These are phyloP conservation scores for Coelastrella sp. DNA, from an alignment of 139 green algal species.

Conservation along the genomic window DNA sequence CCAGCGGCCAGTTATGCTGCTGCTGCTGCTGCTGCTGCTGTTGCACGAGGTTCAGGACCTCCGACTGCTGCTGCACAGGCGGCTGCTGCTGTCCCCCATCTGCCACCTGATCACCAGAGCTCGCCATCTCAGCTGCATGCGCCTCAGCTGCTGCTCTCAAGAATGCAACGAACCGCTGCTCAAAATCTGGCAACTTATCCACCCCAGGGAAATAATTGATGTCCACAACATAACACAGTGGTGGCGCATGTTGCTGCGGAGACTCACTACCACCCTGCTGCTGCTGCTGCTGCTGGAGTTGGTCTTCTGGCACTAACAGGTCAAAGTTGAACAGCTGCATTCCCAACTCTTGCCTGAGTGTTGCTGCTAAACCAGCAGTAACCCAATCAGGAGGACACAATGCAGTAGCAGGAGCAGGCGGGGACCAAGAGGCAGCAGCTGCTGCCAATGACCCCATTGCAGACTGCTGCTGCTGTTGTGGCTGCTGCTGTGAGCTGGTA, in stretches of 20 bases:
- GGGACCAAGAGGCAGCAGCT: not conserved
- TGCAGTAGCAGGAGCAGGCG: not conserved
- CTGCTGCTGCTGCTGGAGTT: not conserved
- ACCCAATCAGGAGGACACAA: conserved; percentile 77
- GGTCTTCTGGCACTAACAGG: conserved; percentile 73
- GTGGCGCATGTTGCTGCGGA: not conserved
- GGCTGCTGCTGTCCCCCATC: not conserved
- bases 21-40: not conserved
- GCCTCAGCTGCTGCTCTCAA: conserved; percentile 33
- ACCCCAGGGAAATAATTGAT: conserved; percentile 72
- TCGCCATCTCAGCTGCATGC: too few species aligned
- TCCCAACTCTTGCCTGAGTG: conserved; percentile 66
- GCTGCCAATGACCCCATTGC: not conserved
- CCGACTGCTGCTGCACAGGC: not conserved
- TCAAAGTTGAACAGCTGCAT: conserved; percentile 94
- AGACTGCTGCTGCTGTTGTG: not conserved
- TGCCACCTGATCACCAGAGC: too few species aligned
- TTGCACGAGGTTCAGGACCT: not conserved
- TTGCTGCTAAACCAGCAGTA: conserved; percentile 66
- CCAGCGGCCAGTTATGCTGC: not conserved
- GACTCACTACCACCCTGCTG: not conserved
- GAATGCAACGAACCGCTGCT: conserved; percentile 65
- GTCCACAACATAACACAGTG: conserved; percentile 68
- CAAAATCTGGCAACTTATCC: conserved; percentile 70
- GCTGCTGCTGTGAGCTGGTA: conserved; percentile 1